These are phyloP conservation scores for Lentithecium fluviatile DNA, from an alignment of 495 filamentous ascomycete species.

Conservation along the genomic window DNA sequence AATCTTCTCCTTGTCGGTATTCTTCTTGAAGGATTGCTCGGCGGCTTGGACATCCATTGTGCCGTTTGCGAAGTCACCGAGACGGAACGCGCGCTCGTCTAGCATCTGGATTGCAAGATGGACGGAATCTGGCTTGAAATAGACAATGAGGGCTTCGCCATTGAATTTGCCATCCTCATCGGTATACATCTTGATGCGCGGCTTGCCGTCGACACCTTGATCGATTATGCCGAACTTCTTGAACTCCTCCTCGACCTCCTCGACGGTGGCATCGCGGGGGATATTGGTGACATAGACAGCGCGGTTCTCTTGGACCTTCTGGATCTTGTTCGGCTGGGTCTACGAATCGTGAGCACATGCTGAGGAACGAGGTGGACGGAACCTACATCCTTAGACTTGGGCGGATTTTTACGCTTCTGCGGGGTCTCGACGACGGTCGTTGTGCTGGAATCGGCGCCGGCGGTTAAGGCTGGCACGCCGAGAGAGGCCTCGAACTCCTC, in stretches of 20 bases:
- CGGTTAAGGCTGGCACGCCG: not conserved
- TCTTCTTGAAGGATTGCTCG: constrained; percentile 81
- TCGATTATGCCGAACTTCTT: constrained; percentile 89
- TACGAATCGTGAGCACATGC: not conserved
- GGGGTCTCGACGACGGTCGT: not conserved
- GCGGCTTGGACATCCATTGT: constrained; percentile 81
- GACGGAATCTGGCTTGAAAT: constrained; percentile 89
- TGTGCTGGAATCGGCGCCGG: not conserved
- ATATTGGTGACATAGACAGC: constrained; percentile 88
- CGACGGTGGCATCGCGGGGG: constrained; percentile 69
- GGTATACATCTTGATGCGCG: constrained; percentile 89
- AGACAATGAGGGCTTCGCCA: constrained; percentile 89
- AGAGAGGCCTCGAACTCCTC: not conserved
- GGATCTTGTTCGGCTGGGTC: constrained; percentile 47
- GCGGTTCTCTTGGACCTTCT: constrained; percentile 64
- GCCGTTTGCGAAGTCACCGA: constrained; percentile 55
- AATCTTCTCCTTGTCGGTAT: constrained; percentile 56
- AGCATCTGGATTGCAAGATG: constrained; percentile 84
- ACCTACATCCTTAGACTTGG: constrained; percentile 1
- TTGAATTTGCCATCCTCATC: constrained; percentile 83
- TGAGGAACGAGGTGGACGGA: constrained; percentile 32
- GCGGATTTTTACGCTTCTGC: constrained; percentile 7
- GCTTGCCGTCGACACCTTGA: constrained; percentile 83
- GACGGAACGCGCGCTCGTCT: constrained; percentile 83
- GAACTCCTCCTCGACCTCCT: constrained; percentile 82